Evolutionary conservation across 805 yeast species (phyloP).

Genomic region (Metschnikowia cerradonensis): DNA sequence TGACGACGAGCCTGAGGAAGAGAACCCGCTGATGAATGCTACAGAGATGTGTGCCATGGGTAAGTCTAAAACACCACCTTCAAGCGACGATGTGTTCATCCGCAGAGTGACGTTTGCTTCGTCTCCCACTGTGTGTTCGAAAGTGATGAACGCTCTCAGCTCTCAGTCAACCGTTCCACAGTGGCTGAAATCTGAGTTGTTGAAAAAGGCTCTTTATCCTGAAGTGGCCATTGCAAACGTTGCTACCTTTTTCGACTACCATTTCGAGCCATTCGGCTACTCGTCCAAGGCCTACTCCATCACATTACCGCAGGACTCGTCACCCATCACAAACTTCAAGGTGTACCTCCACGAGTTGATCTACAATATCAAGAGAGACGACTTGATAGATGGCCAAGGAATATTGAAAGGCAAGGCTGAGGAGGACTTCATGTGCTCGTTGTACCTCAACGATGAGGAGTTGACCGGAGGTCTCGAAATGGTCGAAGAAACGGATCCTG

Average conservation of each 20-base stretch:
- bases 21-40: constrained; percentile 7
- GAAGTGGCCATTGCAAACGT: constrained; percentile 26
- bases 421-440: constrained; percentile 35
- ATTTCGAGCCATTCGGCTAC: constrained; percentile 33
- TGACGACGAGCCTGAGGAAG: constrained; percentile 6
- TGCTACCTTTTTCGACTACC: constrained; percentile 32
- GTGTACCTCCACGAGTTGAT: constrained; percentile 36
- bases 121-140: constrained; percentile 10
- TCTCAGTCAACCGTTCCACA: constrained; percentile 11
- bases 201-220: constrained; percentile 27
- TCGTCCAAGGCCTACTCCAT: constrained; percentile 39
- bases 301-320: constrained; percentile 43
- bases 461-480: constrained; percentile 42
- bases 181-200: constrained; percentile 24
- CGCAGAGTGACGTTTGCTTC: constrained; percentile 14
- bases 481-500: constrained; percentile 27
- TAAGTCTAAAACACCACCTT: constrained; percentile 12
- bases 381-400: constrained; percentile 31
- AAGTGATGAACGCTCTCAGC: constrained; percentile 10
- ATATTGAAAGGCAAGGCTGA: constrained; percentile 27
- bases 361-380: constrained; percentile 28
- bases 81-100: constrained; percentile 17
- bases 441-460: constrained; percentile 43
- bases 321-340: constrained; percentile 44
- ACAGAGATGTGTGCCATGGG: constrained; percentile 17